These are phyloP conservation scores for Diutina rugosa DNA, from an alignment of 1,139 yeast genomes.

Conservation along the genomic window DNA sequence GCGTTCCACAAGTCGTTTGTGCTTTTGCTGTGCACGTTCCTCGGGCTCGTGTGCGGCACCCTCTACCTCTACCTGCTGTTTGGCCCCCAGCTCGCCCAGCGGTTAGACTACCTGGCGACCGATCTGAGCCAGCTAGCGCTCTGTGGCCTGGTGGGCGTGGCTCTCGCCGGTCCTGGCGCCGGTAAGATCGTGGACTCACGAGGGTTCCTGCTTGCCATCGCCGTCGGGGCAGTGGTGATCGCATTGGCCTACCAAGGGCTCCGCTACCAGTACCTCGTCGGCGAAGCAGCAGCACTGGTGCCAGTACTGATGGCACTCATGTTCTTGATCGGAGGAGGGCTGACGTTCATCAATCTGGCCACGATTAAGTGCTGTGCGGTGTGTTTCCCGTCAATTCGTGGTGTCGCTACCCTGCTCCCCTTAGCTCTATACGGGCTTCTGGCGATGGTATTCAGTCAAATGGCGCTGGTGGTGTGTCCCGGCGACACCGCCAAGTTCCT, in stretches of 20 bases:
- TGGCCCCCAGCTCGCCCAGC: slow-evolving; percentile 50
- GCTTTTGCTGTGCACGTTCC: slow-evolving; percentile 32
- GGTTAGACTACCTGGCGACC: slow-evolving; percentile 38
- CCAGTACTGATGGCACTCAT: slow-evolving; percentile 20
- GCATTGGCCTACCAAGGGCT: slow-evolving; percentile 33
- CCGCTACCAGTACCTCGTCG: slow-evolving; percentile 28
- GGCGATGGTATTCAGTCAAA: slow-evolving; percentile 41
- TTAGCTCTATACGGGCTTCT: slow-evolving; percentile 47
- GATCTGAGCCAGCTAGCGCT: slow-evolving; percentile 45
- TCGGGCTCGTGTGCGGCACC: slow-evolving; percentile 49
- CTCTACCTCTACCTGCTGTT: slow-evolving; percentile 47
- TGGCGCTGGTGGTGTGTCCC: slow-evolving; percentile 34
- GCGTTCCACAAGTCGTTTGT: slow-evolving; percentile 15
- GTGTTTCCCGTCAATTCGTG: slow-evolving; percentile 40
- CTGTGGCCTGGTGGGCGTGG: slow-evolving; percentile 47
- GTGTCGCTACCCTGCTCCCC: slow-evolving; percentile 49
- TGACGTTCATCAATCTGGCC: slow-evolving; percentile 39
- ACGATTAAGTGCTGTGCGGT: slow-evolving; percentile 48
- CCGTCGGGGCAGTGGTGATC: slow-evolving; percentile 30
- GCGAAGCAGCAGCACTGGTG: slow-evolving; percentile 13
- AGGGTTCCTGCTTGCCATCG: slow-evolving; percentile 34
- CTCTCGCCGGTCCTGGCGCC: slow-evolving; percentile 43
- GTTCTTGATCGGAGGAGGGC: slow-evolving; percentile 38
- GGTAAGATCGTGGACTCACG: slow-evolving; percentile 44
- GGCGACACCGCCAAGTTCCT: slow-evolving; percentile 39